phyloP scores from a whole-genome alignment of 2,329 filamentous ascomycete species.

The Westerdykella aurantiaca region DNA sequence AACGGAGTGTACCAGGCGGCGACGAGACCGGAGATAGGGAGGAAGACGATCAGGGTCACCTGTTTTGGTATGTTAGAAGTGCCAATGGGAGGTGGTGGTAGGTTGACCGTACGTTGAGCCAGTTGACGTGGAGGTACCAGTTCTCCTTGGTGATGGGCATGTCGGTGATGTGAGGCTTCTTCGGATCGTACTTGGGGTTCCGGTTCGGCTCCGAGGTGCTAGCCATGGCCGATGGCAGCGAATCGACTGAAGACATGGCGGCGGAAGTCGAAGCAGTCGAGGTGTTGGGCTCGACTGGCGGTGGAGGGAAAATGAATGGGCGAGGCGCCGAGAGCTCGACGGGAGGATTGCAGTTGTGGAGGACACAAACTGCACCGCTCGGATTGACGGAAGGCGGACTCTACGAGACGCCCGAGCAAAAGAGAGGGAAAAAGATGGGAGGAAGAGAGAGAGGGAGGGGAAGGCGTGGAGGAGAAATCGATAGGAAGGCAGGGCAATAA shows the following conservation, averaged over 20 bases:
- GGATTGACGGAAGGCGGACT: slow-evolving; percentile 1
- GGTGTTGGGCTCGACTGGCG: not conserved
- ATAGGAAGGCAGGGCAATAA: slow-evolving; percentile 13
- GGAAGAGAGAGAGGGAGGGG: slow-evolving; percentile 11
- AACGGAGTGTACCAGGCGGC: slow-evolving; percentile 76
- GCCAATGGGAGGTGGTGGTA: not conserved
- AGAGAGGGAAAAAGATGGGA: slow-evolving; percentile 1
- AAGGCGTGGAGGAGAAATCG: slow-evolving; percentile 10
- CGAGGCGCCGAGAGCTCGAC: slow-evolving; percentile 2
- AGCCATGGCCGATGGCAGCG: slow-evolving; percentile 44
- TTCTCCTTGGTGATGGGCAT: slow-evolving; percentile 73
- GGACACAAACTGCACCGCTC: not conserved
- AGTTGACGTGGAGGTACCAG: slow-evolving; percentile 92
- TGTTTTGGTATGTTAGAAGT: slow-evolving; percentile 44
- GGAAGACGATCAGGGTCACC: slow-evolving; percentile 69
- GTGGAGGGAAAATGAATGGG: slow-evolving; percentile 12
- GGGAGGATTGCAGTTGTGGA: not conserved
- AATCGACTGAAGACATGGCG: slow-evolving; percentile 46
- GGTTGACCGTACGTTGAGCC: slow-evolving; percentile 65
- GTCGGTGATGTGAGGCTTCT: slow-evolving; percentile 84
- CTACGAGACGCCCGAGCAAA: not conserved
- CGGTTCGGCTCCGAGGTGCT: slow-evolving; percentile 49
- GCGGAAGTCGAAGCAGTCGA: slow-evolving; percentile 31
- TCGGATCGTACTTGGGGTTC: slow-evolving; percentile 50
- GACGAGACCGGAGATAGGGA: slow-evolving; percentile 70